Conservation (phyloP, 2,329 filamentous ascomycete species). For the Pseudogymnoascus pannorum region DNA sequence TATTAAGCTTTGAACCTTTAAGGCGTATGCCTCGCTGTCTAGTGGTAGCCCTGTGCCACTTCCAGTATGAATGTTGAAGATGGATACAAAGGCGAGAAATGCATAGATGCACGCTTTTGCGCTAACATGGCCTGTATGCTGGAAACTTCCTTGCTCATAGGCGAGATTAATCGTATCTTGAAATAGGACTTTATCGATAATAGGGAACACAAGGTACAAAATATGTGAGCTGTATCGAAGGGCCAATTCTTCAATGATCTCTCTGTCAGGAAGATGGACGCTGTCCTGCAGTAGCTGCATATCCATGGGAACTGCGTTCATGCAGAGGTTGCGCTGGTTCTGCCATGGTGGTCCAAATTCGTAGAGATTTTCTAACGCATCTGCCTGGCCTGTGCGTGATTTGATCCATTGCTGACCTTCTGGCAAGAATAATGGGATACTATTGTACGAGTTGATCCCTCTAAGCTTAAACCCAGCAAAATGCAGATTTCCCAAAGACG, state of each 20-base stretch:
- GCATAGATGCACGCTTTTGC: conserved; percentile 42
- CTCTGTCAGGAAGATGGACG: background rate
- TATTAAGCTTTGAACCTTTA: conserved; percentile 37
- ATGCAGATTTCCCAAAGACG: conserved; percentile 32
- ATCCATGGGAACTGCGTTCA: too few relatives aligned
- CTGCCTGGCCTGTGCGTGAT: conserved; percentile 36
- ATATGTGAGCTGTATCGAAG: background rate
- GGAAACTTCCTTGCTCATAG: conserved; percentile 28
- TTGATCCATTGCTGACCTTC: conserved; percentile 43
- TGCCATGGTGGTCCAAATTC: background rate
- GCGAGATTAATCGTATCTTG: conserved; percentile 37
- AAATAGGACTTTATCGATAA: conserved; percentile 42
- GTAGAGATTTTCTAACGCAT: conserved; percentile 19
- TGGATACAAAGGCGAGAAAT: conserved; percentile 36
- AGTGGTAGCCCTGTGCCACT: conserved; percentile 20
- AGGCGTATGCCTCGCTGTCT: conserved; percentile 35
- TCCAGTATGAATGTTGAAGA: conserved; percentile 18
- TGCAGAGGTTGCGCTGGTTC: conserved; percentile 21
- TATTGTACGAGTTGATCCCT: conserved; percentile 39
- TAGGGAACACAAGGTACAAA: conserved; percentile 33
- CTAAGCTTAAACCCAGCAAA: conserved; percentile 42
- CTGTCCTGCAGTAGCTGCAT: conserved; percentile 32
- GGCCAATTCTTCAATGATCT: background rate
- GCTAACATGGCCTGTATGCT: conserved; percentile 26
- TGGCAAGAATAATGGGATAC: conserved; percentile 42